Evolutionary conservation across 2,329 filamentous ascomycete species (phyloP).

Genomic region (Akanthomyces lecanii): DNA sequence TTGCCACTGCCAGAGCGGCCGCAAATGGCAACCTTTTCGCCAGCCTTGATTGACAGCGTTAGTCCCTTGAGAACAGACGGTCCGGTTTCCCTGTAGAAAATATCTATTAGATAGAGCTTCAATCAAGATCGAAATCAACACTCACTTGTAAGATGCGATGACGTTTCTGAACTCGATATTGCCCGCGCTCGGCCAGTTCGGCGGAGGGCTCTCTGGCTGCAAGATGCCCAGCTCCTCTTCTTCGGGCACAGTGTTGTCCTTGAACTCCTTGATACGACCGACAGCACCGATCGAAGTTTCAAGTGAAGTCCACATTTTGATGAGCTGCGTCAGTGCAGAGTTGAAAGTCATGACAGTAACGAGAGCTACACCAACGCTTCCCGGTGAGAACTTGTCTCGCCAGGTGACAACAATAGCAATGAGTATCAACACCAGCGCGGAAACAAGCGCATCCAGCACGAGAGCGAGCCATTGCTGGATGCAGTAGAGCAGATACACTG

Average conservation of each 20-base stretch:
- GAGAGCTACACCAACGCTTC: conserved; percentile 26
- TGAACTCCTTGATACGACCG: conserved; percentile 26
- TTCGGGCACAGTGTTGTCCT: conserved; percentile 24
- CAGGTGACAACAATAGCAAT: conserved; percentile 40
- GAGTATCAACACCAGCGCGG: conserved; percentile 41
- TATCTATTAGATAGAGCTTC: neutral
- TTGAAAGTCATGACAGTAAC: conserved; percentile 28
- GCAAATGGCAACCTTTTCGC: conserved; percentile 37
- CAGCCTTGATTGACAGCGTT: conserved; percentile 27
- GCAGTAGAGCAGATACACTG: conserved; percentile 39
- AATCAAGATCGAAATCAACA: neutral
- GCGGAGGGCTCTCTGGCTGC: conserved; percentile 19
- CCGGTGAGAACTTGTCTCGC: conserved; percentile 23
- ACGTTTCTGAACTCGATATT: conserved; percentile 25
- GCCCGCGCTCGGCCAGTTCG: conserved; percentile 27
- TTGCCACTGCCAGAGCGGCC: conserved; percentile 40
- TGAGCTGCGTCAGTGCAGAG: conserved; percentile 26
- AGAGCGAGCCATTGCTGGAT: conserved; percentile 48
- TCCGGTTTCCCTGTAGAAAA: neutral
- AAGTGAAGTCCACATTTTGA: conserved; percentile 31
- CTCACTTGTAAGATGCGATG: conserved; percentile 22
- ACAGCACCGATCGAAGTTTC: conserved; percentile 27
- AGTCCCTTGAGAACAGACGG: conserved; percentile 27
- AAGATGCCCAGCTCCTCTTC: conserved; percentile 13
- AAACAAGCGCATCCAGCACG: conserved; percentile 42